Evolutionary conservation across 192 early-diverging fungal genomes (phyloP), one percentile per base, ranked within the genome.

Genomic region (Lobulomyces angularis): DNA sequence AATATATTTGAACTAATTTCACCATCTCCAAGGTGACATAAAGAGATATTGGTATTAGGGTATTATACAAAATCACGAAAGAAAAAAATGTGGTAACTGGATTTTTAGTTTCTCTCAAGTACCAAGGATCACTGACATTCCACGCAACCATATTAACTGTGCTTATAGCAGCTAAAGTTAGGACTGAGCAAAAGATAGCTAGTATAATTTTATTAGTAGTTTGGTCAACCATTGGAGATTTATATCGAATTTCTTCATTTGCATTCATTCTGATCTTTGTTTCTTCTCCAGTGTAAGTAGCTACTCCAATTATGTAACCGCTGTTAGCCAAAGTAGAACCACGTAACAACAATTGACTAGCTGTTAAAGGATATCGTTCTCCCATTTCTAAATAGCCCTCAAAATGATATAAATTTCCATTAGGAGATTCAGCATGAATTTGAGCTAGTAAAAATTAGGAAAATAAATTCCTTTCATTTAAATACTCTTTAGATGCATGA

Each of bases 21-120:
- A 84, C 71, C 11, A 86, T 61, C 56, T 89, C 88, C 62, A 90
- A 74, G 27, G 82, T 84, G 36, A 90, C 84, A 35, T 84, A 88
- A 36, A 90, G 71, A 27, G 86, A 89, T 25, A 89, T 83, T 0
- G 86, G 86, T 38, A 90, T 86, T 62, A 88, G 64, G 19, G 81
- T 80, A 45, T 85, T 86, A 65, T 77, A 85, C 39, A 88, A 68
- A 25, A 86, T 76, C 37, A 89, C 65, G 61, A 71, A 84, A 6
- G 74, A 73, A 48, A 87, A 82, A 2, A 72, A 59, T 3, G 58
- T 52, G 27, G 56, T 41, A 37, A 68, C 14, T 1, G 27, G 21
- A 30, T 50, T 39, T 3, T 17, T 44, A 3, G 28, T 27, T 5
- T 33, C 16, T 8, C 48, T 27, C 2, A 54, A 23, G 30, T 55